A percentile compares a stretch with the other conserved stretches of the same genome.
These are phyloP conservation scores for Starmerella riodocensis DNA, from an alignment of 805 yeast species.

Conservation along the genomic window DNA sequence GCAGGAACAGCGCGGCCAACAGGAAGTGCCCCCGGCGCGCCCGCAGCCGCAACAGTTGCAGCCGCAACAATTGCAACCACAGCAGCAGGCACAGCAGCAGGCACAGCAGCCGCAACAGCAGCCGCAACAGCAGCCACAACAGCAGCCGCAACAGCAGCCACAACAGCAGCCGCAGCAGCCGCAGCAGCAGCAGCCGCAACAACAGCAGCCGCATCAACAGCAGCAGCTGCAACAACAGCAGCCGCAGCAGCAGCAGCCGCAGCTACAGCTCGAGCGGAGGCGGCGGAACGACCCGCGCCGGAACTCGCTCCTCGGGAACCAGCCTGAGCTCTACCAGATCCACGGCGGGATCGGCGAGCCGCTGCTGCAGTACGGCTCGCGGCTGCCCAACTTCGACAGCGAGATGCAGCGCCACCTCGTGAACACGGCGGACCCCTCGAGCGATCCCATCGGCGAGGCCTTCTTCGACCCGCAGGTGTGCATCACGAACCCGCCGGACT, in stretches of 20 bases:
- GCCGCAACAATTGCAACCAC: slow-evolving; percentile 1
- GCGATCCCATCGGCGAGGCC: slow-evolving; percentile 20
- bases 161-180: neutral
- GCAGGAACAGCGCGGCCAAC: too few species aligned
- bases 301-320: slow-evolving; percentile 4
- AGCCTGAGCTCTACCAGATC: neutral
- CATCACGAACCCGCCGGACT: slow-evolving; percentile 24
- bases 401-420: neutral
- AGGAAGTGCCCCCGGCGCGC: too few species aligned
- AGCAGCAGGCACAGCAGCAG: neutral
- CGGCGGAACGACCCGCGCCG: slow-evolving; percentile 4
- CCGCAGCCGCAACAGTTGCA: neutral
- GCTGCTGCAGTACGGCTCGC: slow-evolving; percentile 9
- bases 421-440: slow-evolving; percentile 1
- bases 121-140: neutral
- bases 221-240: neutral
- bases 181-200: neutral
- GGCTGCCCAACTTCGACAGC: slow-evolving; percentile 9
- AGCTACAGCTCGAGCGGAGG: too few species aligned
- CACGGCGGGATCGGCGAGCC: neutral
- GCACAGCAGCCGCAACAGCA: neutral
- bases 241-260: neutral
- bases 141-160: neutral
- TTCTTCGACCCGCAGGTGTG: slow-evolving; percentile 27
- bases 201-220: neutral